Evolutionary conservation across 257 asterid genomes (phyloP), one percentile per base, ranked within the genome.

Genomic region (Primulina eburnea): DNA sequence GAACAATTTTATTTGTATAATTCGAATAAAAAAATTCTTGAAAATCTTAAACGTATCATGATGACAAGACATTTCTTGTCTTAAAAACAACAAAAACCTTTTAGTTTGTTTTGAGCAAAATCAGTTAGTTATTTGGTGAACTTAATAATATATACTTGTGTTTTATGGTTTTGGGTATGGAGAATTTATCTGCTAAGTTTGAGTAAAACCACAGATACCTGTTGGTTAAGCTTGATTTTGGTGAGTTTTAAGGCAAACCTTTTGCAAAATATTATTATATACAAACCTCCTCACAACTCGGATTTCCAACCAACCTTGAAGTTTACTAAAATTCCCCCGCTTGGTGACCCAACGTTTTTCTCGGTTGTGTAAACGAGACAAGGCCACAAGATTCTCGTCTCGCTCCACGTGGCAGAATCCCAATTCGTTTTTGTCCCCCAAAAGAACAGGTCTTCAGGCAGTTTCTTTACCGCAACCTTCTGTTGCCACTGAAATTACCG

Each of bases 371-470:
- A 78, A 82, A 65, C 59, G 57, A 78, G 72, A 73, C 70, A 63
- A 32, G 40, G 70, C 89, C 96, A 79, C 81, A 67, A 79, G 90
- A 86, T 90, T 63, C 75, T 68, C 77, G 70, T 52, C 77, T 71
- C 21, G 33, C 70, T n/a, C 86, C 95, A 89, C 90, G 90, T 89
- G 98, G 84, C 84, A 61, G 14, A 29, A 89, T 89, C 87, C 21
- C 2, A 65, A 33, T 37, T 56, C 67, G 71, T 38, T 43, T 57
- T 71, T 69, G 82, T 77, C 82, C 85, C 82, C 78, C 69, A 71
- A 62, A 68, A 81, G 95, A 92, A 79, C 85, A 81, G 87, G 96
- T 88, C 98, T 86, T 84, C 70, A 82, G 94, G 92, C 83, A 84
- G 84, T 85, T 86, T 72, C 68, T 83, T 78, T 70, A 82, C 64